Base-by-base conservation (phyloP, 768 basidiomycete species). In the Russula compacta region DNA sequence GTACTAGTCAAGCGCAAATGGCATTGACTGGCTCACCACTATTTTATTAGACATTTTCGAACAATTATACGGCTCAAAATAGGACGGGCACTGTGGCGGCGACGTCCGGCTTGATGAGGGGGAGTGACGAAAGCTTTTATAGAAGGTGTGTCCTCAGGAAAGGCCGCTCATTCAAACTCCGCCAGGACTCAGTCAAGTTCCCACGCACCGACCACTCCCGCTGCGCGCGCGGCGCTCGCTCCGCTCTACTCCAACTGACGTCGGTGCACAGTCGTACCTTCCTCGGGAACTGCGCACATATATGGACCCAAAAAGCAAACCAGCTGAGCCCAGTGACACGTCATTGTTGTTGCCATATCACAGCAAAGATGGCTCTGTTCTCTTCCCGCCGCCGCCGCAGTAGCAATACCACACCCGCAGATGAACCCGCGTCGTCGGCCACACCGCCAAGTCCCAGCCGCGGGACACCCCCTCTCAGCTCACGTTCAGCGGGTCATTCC, bases 31-130 rank as follows among this genome's bases (percentile, higher is more conserved):
- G 87, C 89, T 90, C 83, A 94, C 92, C 85, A 95, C 93, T 80
- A 93, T 92, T 81, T 95, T 95, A 87, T 95, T 95, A 63, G 92
- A 94, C 93, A 95, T 95, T 70, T 71, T 67, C 70, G 68, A 71
- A 64, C 67, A 69, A 64, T 69, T 66, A 69, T 65, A 70, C 66
- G 59, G 64, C 67, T 60, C 62, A 65, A 58, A 56, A 60, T 63
- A 67, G 70, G 69, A 67, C 72, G 65, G 58, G 66, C 64, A 63
- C 67, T 62, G 64, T 60, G 50, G 59, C 67, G 67, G 60, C 67
- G 68, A 69, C 66, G 70, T 71, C 69, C 70, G 70, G 64, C 56
- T 67, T 67, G 70, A 71, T 67, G 74, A 72, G 70, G 69, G 65
- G 66, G 72, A 67, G 65, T 69, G 69, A 67, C 15, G 29, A 64